Percentiles rank a stretch among this genome's conserved stretches.
phyloP scores from a whole-genome alignment of 2,329 filamentous ascomycete genomes.

The Rasamsonia emersonii region DNA sequence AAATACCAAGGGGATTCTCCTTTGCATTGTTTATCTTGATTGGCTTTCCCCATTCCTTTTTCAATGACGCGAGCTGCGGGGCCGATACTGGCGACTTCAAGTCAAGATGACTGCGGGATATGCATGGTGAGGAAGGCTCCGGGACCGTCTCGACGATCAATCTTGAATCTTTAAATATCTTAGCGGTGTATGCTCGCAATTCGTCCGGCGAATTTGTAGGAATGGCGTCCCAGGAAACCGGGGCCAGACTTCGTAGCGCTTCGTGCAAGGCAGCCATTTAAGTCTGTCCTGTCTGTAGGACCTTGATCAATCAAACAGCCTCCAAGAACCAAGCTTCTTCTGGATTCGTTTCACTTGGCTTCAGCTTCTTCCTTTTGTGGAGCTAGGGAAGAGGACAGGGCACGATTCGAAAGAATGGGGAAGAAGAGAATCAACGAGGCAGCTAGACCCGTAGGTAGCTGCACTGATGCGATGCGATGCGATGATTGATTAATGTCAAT shows the following conservation, averaged over 20 bases:
- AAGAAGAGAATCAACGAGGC: no score
- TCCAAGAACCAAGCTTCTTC: background rate
- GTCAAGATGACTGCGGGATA: background rate
- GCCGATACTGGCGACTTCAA: slow-evolving; percentile 20
- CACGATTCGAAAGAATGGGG: no score
- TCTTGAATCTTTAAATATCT: slow-evolving; percentile 59
- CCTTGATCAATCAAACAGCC: background rate
- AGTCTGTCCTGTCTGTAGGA: background rate
- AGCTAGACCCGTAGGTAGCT: no score
- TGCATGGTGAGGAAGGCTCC: slow-evolving; percentile 34
- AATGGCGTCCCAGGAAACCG: slow-evolving; percentile 45
- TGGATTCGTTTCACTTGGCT: no score
- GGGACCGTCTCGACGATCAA: slow-evolving; percentile 71
- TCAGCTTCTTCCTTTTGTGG: no score
- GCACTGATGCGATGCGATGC: no score
- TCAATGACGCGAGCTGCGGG: slow-evolving; percentile 51
- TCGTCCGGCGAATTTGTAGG: slow-evolving; percentile 37
- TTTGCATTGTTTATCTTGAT: slow-evolving; percentile 51
- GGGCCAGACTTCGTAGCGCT: slow-evolving; percentile 49
- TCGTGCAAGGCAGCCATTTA: slow-evolving; percentile 51
- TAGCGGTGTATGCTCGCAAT: slow-evolving; percentile 46
- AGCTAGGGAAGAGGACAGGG: no score
- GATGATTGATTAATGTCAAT: no score
- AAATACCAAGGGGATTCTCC: slow-evolving; percentile 68
- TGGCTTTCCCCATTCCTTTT: slow-evolving; percentile 77